Evolutionary conservation across 225 moss, liverwort and hornwort species (phyloP).

Genomic region (Climacium dendroides): DNA sequence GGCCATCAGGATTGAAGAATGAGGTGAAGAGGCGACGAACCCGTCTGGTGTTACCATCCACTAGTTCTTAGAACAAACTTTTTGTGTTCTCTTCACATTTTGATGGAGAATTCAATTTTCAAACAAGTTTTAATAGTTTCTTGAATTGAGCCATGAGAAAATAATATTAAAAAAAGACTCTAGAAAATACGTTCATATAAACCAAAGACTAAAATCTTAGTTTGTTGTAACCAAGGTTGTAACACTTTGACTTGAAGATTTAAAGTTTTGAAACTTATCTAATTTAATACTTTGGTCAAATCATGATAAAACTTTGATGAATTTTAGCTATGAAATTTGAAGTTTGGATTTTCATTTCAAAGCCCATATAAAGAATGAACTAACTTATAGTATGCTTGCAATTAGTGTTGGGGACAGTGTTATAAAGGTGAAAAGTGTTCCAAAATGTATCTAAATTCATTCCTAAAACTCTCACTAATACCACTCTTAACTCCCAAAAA

Average conservation of each 20-base stretch:
- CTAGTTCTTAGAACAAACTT: no score
- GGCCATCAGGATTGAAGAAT: not conserved
- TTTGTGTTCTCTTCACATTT: no score
- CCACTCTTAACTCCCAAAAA: not conserved
- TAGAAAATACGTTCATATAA: accelerated
- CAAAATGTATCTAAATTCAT: not conserved
- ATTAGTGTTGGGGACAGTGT: accelerated
- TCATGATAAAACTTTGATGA: not conserved
- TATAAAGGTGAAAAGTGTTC: not conserved
- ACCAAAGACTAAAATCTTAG: not conserved
- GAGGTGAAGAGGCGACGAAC: not conserved
- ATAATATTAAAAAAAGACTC: accelerated
- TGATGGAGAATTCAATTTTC: not conserved
- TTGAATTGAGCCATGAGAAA: not conserved
- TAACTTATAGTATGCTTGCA: not conserved
- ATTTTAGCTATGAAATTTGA: not conserved
- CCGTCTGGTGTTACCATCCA: not conserved
- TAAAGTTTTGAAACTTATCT: not conserved
- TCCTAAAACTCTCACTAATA: not conserved
- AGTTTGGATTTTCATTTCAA: not conserved
- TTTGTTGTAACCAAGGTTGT: no score
- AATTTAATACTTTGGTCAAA: no score
- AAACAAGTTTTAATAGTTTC: not conserved
- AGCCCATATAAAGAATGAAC: no score
- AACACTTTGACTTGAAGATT: no score